These are phyloP conservation scores for Huntiella moniliformis DNA, from an alignment of 2,329 filamentous ascomycete species.

Conservation along the genomic window DNA sequence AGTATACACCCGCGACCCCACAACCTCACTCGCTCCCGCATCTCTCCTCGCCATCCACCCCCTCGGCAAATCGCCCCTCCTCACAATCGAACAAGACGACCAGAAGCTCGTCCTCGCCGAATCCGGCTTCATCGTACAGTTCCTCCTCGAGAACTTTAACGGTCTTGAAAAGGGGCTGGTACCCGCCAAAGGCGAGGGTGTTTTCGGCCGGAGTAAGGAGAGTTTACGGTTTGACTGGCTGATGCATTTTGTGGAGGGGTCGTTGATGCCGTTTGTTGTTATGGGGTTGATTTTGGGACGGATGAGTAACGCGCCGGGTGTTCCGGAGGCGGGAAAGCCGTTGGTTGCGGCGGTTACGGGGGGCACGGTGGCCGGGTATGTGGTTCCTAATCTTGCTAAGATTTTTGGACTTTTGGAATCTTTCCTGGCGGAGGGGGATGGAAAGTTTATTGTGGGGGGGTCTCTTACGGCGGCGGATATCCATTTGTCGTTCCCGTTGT, in stretches of 20 bases:
- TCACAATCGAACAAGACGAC: slow-evolving; percentile 21
- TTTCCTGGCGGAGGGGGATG: slow-evolving; percentile 27
- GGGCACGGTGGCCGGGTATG: slow-evolving; percentile 21
- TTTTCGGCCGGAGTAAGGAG: slow-evolving; percentile 41
- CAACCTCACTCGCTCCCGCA: slow-evolving; percentile 49
- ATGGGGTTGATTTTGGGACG: slow-evolving; percentile 40
- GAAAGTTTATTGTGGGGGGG: slow-evolving; percentile 29
- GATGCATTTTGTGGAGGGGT: slow-evolving; percentile 75
- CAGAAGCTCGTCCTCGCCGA: slow-evolving; percentile 53
- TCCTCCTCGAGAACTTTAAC: slow-evolving; percentile 49
- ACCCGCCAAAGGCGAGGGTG: slow-evolving; percentile 33
- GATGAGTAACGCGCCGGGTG: slow-evolving; percentile 23
- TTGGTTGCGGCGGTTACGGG: slow-evolving; percentile 28
- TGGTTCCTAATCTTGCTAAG: slow-evolving; percentile 28
- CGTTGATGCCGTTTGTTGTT: slow-evolving; percentile 54
- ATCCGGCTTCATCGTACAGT: slow-evolving; percentile 64
- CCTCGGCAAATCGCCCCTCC: slow-evolving; percentile 68
- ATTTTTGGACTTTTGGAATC: slow-evolving; percentile 32
- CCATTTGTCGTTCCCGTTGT: slow-evolving; percentile 32
- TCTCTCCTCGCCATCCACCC: slow-evolving; percentile 65
- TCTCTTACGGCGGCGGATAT: slow-evolving; percentile 34
- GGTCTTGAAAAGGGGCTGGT: slow-evolving; percentile 22
- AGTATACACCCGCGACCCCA: slow-evolving; percentile 49
- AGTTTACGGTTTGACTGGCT: slow-evolving; percentile 46
- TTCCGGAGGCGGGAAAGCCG: slow-evolving; percentile 36